These are phyloP conservation scores for Pseudogymnoascus sp. DNA, from an alignment of 2,329 filamentous ascomycete genomes.

Conservation along the genomic window DNA sequence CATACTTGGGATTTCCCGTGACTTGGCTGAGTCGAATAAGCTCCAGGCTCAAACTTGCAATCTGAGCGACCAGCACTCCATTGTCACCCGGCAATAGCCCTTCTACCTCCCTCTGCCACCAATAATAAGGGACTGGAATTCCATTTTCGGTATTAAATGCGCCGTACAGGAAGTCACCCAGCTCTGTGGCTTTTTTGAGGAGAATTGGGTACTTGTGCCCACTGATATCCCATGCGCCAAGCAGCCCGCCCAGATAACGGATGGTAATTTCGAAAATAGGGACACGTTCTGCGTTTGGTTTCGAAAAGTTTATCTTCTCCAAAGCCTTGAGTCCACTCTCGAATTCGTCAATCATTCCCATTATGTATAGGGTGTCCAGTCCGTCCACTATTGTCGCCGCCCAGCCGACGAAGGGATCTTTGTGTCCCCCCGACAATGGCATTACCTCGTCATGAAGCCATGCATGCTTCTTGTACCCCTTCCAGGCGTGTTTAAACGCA, in stretches of 20 bases:
- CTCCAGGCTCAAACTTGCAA: slow-evolving; percentile 48
- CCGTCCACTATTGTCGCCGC: slow-evolving; percentile 76
- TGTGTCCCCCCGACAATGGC: slow-evolving; percentile 57
- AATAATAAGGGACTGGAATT: slow-evolving; percentile 74
- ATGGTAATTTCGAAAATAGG: slow-evolving; percentile 22
- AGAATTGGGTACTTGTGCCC: slow-evolving; percentile 27
- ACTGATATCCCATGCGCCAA: slow-evolving; percentile 15
- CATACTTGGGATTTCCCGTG: slow-evolving; percentile 61
- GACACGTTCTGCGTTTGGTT: slow-evolving; percentile 14
- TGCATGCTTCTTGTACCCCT: slow-evolving; percentile 68
- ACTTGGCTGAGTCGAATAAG: slow-evolving; percentile 64
- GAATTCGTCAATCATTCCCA: slow-evolving; percentile 69
- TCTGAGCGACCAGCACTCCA: slow-evolving; percentile 11
- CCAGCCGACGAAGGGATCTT: slow-evolving; percentile 84
- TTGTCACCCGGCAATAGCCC: slow-evolving; percentile 10
- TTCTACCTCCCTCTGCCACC: slow-evolving; percentile 48
- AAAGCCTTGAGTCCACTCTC: slow-evolving; percentile 63
- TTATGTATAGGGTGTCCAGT: slow-evolving; percentile 77
- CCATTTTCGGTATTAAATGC: slow-evolving; percentile 79
- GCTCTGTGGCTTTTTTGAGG: slow-evolving; percentile 58
- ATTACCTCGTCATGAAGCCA: slow-evolving; percentile 78
- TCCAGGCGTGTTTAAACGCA: slow-evolving; percentile 44
- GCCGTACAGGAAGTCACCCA: slow-evolving; percentile 60
- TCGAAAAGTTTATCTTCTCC: slow-evolving; percentile 53
- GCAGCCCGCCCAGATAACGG: slow-evolving; percentile 20